Evolutionary conservation across 495 filamentous ascomycete genomes (phyloP).

Genomic region (Podospora didyma): DNA sequence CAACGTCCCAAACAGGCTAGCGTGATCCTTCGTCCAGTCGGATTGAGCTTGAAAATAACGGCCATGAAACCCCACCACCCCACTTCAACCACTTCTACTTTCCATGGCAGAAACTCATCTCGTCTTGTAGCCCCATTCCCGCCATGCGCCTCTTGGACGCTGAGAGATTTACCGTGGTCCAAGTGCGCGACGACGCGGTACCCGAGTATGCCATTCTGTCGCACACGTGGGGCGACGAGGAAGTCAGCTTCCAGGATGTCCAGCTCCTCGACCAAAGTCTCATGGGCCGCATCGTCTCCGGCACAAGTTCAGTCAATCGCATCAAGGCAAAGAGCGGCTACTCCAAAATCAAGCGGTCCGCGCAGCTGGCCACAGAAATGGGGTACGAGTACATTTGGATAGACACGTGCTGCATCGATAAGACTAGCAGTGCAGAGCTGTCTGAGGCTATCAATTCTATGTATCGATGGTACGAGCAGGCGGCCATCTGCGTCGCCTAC

Average conservation of each 20-base stretch:
- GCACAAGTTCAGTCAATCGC: not conserved
- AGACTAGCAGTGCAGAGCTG: not conserved
- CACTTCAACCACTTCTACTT: too few species aligned
- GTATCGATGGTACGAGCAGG: conserved; percentile 4
- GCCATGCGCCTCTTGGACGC: too few species aligned
- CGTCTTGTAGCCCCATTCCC: too few species aligned
- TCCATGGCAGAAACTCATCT: too few species aligned
- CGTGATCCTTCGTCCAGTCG: too few species aligned
- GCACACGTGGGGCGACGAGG: conserved; percentile 19
- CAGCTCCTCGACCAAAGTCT: not conserved
- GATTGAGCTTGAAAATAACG: too few species aligned
- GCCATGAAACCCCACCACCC: too few species aligned
- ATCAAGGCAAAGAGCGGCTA: not conserved
- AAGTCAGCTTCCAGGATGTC: conserved; percentile 9
- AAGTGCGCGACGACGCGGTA: too few species aligned
- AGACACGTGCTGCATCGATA: conserved; percentile 13
- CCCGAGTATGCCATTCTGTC: conserved; percentile 12
- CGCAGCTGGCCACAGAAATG: not conserved
- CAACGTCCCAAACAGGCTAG: too few species aligned
- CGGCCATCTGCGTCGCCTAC: not conserved
- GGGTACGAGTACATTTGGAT: conserved; percentile 1
- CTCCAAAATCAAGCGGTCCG: not conserved
- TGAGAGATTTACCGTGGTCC: too few species aligned
- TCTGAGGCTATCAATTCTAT: not conserved
- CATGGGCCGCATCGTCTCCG: not conserved